These are phyloP conservation scores for Sechiopsis laciniata DNA, from an alignment of 306 rosid species.

Conservation along the genomic window DNA sequence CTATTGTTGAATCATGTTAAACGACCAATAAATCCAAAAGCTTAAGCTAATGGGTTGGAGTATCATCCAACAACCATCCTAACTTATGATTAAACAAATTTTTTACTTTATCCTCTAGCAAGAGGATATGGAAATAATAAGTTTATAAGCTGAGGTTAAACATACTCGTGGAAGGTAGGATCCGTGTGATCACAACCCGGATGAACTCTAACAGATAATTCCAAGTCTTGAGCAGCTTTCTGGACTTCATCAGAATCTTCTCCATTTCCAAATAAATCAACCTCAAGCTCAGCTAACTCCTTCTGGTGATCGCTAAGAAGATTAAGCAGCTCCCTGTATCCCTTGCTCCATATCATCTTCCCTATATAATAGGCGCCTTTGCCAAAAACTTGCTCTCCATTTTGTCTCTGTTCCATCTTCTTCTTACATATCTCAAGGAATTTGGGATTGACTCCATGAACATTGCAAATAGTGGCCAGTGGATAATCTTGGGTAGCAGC, in stretches of 20 bases:
- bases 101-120: neutral
- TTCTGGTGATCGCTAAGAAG: constrained; percentile 60
- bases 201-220: constrained; percentile 58
- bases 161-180: constrained; percentile 77
- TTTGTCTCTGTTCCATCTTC: constrained; percentile 60
- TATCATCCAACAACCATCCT: no score
- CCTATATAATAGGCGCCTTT: constrained; percentile 91
- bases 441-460: constrained; percentile 95
- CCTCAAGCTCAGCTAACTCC: constrained; percentile 60
- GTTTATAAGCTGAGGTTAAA: neutral
- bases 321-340: constrained; percentile 77
- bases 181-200: constrained; percentile 88
- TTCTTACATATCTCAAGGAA: constrained; percentile 74
- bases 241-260: constrained; percentile 72
- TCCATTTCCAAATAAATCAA: constrained; percentile 89
- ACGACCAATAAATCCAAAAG: no score
- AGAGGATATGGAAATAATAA: neutral
- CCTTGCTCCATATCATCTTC: constrained; percentile 96
- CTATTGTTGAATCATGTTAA: no score
- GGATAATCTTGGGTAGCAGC: constrained; percentile 92
- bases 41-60: no score
- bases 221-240: constrained; percentile 58
- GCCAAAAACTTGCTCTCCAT: constrained; percentile 50
- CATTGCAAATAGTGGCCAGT: constrained; percentile 69
- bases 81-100: neutral